Conservation (phyloP, 345 rosid species). For the Odontarrhena argentea region DNA sequence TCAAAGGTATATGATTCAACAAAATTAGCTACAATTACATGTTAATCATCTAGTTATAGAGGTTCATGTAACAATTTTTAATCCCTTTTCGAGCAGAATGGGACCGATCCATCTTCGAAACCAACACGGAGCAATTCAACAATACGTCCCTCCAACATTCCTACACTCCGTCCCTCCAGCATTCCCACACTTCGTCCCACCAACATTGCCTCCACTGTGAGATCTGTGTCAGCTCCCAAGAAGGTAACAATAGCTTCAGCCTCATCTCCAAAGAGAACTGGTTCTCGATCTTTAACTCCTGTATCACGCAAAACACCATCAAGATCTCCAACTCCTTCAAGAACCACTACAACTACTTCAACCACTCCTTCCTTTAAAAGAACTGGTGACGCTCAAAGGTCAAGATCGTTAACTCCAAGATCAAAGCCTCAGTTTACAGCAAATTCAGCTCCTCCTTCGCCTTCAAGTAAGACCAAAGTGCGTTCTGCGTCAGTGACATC, state of each 20-base stretch:
- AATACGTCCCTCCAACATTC: slow-evolving; percentile 30
- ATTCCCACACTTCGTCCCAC: not conserved
- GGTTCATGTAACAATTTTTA: not conserved
- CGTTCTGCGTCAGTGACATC: slow-evolving; percentile 35
- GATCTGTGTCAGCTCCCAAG: slow-evolving; percentile 36
- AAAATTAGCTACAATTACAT: not conserved
- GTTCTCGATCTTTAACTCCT: slow-evolving; percentile 38
- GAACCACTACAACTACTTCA: slow-evolving; percentile 26
- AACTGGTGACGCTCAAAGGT: slow-evolving; percentile 27
- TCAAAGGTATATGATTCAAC: slow-evolving; percentile 31
- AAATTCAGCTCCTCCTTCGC: slow-evolving; percentile 12
- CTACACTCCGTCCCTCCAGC: slow-evolving; percentile 8
- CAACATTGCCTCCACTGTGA: slow-evolving; percentile 18
- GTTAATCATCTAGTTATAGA: not conserved
- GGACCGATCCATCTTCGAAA: slow-evolving; percentile 34
- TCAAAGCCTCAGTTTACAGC: slow-evolving; percentile 22
- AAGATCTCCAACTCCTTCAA: slow-evolving; percentile 34
- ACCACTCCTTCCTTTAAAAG: slow-evolving; percentile 16
- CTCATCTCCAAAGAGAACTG: slow-evolving; percentile 32
- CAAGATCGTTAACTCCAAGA: slow-evolving; percentile 42
- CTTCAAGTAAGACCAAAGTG: slow-evolving; percentile 19
- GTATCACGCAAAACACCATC: slow-evolving; percentile 34
- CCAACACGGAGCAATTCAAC: slow-evolving; percentile 36
- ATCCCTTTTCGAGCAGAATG: not conserved
- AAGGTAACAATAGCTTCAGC: slow-evolving; percentile 24